Evolutionary conservation across 495 filamentous ascomycete genomes (phyloP).

Genomic region (Cercophora newfieldiana): DNA sequence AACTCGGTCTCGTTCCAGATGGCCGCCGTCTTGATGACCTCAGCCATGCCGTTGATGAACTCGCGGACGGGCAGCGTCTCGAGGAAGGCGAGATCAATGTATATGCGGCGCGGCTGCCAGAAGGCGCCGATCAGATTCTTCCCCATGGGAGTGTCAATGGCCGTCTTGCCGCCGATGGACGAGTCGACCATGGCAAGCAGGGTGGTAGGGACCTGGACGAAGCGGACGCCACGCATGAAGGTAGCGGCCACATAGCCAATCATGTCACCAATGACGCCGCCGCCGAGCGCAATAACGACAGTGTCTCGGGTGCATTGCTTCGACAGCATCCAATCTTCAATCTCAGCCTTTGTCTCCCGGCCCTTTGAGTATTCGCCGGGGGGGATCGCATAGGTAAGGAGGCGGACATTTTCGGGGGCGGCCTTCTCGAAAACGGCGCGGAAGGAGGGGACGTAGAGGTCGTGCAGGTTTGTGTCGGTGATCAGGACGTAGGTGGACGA

Average conservation of each 20-base stretch:
- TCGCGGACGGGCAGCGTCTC: constrained; percentile 88
- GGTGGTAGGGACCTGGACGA: constrained; percentile 94
- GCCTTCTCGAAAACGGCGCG: constrained; percentile 65
- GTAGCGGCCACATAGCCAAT: constrained; percentile 96
- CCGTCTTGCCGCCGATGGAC: constrained; percentile 96
- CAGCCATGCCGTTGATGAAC: constrained; percentile 98
- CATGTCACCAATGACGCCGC: constrained; percentile 96
- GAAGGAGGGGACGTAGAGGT: constrained; percentile 78
- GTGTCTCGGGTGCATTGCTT: constrained; percentile 92
- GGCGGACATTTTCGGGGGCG: constrained; percentile 58
- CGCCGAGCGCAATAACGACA: constrained; percentile 92
- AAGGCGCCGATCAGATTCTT: constrained; percentile 97
- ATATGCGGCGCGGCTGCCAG: constrained; percentile 92
- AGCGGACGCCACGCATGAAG: constrained; percentile 96
- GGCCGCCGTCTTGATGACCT: constrained; percentile 97
- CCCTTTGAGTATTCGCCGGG: constrained; percentile 94
- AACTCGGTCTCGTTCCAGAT: constrained; percentile 94
- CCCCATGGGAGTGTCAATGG: constrained; percentile 93
- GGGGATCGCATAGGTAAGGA: constrained; percentile 82
- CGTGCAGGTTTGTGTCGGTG: constrained; percentile 89
- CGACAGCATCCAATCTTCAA: constrained; percentile 96
- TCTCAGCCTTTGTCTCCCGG: constrained; percentile 85
- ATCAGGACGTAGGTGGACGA: constrained; percentile 95
- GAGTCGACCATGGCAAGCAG: constrained; percentile 97
- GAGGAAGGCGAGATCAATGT: constrained; percentile 90